phyloP scores from a whole-genome alignment of 306 rosid genomes.

The Datisca glomerata region DNA sequence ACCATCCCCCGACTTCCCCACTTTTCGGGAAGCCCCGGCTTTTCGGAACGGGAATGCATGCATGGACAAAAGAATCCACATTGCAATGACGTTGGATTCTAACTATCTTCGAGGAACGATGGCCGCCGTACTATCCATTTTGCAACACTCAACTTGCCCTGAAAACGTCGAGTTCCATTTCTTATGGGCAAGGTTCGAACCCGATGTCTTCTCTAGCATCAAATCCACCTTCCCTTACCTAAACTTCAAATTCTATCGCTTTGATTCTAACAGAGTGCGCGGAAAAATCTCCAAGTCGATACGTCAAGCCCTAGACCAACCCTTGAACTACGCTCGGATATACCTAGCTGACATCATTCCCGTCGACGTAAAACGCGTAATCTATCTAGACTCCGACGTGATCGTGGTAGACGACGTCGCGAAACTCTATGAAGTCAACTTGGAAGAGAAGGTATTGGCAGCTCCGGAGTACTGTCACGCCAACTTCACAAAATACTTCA shows the following conservation, averaged over 20 bases:
- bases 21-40: conserved; percentile 64
- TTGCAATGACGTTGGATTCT: conserved; percentile 75
- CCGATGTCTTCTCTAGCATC: conserved; percentile 47
- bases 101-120: conserved; percentile 76
- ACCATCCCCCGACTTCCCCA: conserved; percentile 24
- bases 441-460: conserved; percentile 62
- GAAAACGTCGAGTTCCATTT: conserved; percentile 67
- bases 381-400: conserved; percentile 70
- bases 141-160: conserved; percentile 67
- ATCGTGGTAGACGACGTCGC: conserved; percentile 69
- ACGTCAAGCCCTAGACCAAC: conserved; percentile 79
- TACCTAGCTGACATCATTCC: conserved; percentile 64
- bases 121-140: conserved; percentile 70
- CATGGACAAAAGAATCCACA: conserved; percentile 38
- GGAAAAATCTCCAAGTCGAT: conserved; percentile 70
- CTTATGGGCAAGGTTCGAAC: conserved; percentile 53
- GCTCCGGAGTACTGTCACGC: conserved; percentile 86
- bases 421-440: conserved; percentile 61
- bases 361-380: conserved; percentile 42
- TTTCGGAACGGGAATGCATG: conserved; percentile 53
- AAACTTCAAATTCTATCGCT: conserved; percentile 53
- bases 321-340: conserved; percentile 69
- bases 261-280: conserved; percentile 44
- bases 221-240: conserved; percentile 72
- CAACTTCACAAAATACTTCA: conserved; percentile 55